Evolutionary conservation across 805 yeast species (phyloP), one percentile per base, ranked within the genome.

Genomic region (Brettanomyces sp.): DNA sequence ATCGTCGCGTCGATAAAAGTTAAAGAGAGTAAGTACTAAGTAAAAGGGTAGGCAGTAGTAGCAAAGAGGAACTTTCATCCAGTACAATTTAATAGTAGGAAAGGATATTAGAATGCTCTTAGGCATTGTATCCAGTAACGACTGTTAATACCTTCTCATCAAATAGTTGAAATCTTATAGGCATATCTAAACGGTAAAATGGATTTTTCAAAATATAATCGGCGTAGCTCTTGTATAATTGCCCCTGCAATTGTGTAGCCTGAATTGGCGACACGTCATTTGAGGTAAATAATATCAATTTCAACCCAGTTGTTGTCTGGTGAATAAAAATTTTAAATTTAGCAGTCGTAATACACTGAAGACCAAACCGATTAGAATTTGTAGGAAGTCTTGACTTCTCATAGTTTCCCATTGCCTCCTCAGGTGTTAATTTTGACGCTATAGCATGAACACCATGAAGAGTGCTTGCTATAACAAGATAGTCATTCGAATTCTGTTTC

Each of bases 141-240:
- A 53, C 47, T 9, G 54, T 39, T 37, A 45, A 61, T 12, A 90
- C 69, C 55, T 79, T 78, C 43, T 65, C 62, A 54, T 91, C 97
- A 60, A 93, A 93, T 43, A 82, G 64, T 22, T 76, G 79, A 52
- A 91, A 82, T 53, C 91, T 77, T 25, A 93, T 85, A 0, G 99
- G 99, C 99, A 93, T 93, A 45, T 90, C 99, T 52, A 89, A 59
- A 39, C 89, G 82, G 61, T 93, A 87, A 57, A 93, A 93, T 12
- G 99, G 99, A 62, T 91, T 91, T 60, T 93, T 93, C 86, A 93
- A 81, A 47, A 91, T 98, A 57, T 84, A 90, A 63, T 89, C 96
- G 13, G 88, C 70, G 65, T 86, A 93, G 24, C 82, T 54, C 44
- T 77, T 70, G 64, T 91, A 87, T 3, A 88, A 67, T 48, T 45